Conservation (phyloP, 2,329 filamentous ascomycete species). For the Scopulariopsis brevicaulis region DNA sequence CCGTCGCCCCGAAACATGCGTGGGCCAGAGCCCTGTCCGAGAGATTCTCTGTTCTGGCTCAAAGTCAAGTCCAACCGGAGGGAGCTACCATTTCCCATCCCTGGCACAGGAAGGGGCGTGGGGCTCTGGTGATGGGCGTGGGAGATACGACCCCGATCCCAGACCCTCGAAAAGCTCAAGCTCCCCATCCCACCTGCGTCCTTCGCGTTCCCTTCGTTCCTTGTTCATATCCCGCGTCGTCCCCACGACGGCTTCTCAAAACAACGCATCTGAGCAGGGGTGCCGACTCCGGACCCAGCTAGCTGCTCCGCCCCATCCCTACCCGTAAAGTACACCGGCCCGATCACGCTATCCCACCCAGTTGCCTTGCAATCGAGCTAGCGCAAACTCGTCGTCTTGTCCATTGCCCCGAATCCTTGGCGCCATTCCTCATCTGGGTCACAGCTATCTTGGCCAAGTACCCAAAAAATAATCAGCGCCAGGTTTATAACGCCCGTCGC, state of each 20-base stretch:
- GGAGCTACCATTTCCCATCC: background rate
- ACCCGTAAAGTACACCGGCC: background rate
- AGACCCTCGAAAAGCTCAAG: background rate
- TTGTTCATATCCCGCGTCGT: background rate
- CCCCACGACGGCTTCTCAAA: background rate
- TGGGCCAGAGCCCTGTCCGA: too few species aligned
- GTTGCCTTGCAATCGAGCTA: background rate
- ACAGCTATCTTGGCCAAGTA: background rate
- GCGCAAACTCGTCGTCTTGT: background rate
- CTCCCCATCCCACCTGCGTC: background rate
- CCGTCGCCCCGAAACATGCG: background rate
- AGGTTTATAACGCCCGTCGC: too few species aligned
- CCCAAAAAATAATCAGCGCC: background rate
- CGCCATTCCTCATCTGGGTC: background rate
- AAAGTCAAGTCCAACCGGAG: background rate
- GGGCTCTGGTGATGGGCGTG: background rate
- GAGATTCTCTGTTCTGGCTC: background rate
- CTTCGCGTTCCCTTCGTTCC: background rate
- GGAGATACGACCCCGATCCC: background rate
- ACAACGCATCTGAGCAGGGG: background rate
- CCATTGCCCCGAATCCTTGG: background rate
- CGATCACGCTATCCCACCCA: background rate
- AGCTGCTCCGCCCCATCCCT: background rate
- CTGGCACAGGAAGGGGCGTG: background rate
- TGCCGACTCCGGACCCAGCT: background rate